These are phyloP conservation scores for Penicillium sp. DNA, from an alignment of 2,329 filamentous ascomycete genomes.

Conservation along the genomic window DNA sequence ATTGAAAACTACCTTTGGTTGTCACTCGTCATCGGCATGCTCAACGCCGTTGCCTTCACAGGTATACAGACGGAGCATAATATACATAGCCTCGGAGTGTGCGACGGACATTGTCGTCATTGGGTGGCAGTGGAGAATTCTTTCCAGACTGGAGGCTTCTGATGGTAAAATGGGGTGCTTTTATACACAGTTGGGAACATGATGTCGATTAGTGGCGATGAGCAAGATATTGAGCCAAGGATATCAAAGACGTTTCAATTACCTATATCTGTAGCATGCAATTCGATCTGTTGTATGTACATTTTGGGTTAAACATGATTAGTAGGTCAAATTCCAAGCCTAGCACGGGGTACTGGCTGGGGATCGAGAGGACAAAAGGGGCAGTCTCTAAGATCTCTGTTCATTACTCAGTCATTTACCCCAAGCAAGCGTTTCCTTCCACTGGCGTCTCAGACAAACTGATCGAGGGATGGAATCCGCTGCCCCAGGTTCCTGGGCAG, in stretches of 20 bases:
- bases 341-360: neutral
- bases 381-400: conserved; percentile 50
- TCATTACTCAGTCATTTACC: conserved; percentile 46
- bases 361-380: neutral
- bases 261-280: neutral
- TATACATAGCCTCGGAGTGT: conserved; percentile 28
- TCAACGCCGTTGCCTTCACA: conserved; percentile 33
- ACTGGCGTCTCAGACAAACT: conserved; percentile 19
- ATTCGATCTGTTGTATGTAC: neutral
- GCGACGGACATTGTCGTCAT: conserved; percentile 32
- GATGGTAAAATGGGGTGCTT: neutral
- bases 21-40: conserved; percentile 41
- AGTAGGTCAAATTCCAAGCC: neutral
- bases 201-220: neutral
- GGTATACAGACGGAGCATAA: conserved; percentile 34
- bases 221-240: neutral
- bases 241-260: neutral
- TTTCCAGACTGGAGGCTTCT: neutral
- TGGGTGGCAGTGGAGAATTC: conserved; percentile 5
- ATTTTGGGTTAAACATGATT: neutral
- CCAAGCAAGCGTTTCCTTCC: conserved; percentile 37
- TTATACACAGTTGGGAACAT: neutral
- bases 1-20: conserved; percentile 47
- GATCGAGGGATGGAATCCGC: conserved; percentile 39
- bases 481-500: conserved; percentile 15